phyloP scores from a whole-genome alignment of 2,329 filamentous ascomycete genomes.

The Talaromyces sp. region DNA sequence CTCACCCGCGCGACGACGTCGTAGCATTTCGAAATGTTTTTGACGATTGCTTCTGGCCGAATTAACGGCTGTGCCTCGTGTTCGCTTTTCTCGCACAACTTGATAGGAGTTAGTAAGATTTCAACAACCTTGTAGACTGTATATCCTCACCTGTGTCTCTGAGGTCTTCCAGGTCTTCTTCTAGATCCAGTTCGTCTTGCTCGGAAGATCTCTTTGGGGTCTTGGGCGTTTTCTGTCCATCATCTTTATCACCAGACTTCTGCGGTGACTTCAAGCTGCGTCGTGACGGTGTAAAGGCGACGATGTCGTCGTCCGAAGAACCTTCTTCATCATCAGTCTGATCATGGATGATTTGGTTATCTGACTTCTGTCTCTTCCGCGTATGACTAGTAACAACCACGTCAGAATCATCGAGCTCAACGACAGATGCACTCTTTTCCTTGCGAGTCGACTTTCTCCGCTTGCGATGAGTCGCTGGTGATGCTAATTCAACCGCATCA shows the following conservation, averaged over 20 bases:
- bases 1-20: slow-evolving; percentile 39
- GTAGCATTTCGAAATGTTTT: slow-evolving; percentile 40
- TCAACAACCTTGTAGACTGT: background rate
- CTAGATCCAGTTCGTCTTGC: slow-evolving; percentile 38
- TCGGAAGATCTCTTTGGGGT: slow-evolving; percentile 14
- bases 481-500: slow-evolving; percentile 26
- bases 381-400: slow-evolving; percentile 10
- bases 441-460: slow-evolving; percentile 22
- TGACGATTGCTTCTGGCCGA: slow-evolving; percentile 37
- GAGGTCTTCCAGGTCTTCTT: slow-evolving; percentile 43
- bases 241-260: slow-evolving; percentile 14
- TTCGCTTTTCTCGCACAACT: slow-evolving; percentile 37
- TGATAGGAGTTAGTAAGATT: background rate
- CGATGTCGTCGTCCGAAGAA: slow-evolving; percentile 6
- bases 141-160: slow-evolving; percentile 36
- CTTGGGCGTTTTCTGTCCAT: slow-evolving; percentile 13
- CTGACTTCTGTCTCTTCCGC: background rate
- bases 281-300: slow-evolving; percentile 7
- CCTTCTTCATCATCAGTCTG: background rate
- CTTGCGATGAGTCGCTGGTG: slow-evolving; percentile 22
- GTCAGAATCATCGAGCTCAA: slow-evolving; percentile 26
- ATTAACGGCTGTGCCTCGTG: slow-evolving; percentile 36
- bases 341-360: background rate
- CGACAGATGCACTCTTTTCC: slow-evolving; percentile 15
- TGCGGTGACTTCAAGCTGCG: slow-evolving; percentile 2